Base-by-base conservation (phyloP, 2,329 filamentous ascomycete species). In the Calonectria pseudoturangicola region DNA sequence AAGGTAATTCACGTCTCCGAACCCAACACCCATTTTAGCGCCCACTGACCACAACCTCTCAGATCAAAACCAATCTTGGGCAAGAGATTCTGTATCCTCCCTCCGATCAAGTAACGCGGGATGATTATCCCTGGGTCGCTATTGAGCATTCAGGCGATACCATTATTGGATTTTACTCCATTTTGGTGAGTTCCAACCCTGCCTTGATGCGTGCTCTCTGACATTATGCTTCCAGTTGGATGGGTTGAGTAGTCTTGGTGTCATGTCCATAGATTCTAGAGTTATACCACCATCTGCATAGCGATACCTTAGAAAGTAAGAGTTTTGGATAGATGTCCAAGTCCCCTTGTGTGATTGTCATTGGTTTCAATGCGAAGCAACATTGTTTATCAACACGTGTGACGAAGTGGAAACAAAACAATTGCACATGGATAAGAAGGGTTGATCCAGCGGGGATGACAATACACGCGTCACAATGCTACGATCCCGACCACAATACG, bases 181-280 rank as follows among this genome's bases (percentile, higher is more conserved):
- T 41, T 39, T 13, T 60, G 21, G 54, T 60, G 39, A 9, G 54
- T 28, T 41, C 8, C 1, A 4, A 10, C 16, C 21, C 21, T 13
- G 15, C 33, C 16, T 25, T 5, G 27, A 18, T 12, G 28, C 2
- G n/a, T 4, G 9, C 16, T 18, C 25, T 27, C 21, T 60, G 8
- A 60, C 33, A 41, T 18, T 4, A 2, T 15, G 8, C 21, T 27
- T 39, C 27, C 15, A 60, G 54, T 27, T 21, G 33, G 54, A 60
- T 27, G 36, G 36, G 9, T 41, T 60, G 7, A 27, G 33, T 9
- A 60, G 36, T 18, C 16, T 60, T 60, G 54, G 54, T 12, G 54
- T 60, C 36, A 60, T 60, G 54, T 41, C 54, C 12, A 60, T 60
- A 18, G n/a, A 60, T 27, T 58, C 54, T 16, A 25, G 21, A 41